phyloP scores from a whole-genome alignment of 345 rosid species.

The Salix arbutifolia region DNA sequence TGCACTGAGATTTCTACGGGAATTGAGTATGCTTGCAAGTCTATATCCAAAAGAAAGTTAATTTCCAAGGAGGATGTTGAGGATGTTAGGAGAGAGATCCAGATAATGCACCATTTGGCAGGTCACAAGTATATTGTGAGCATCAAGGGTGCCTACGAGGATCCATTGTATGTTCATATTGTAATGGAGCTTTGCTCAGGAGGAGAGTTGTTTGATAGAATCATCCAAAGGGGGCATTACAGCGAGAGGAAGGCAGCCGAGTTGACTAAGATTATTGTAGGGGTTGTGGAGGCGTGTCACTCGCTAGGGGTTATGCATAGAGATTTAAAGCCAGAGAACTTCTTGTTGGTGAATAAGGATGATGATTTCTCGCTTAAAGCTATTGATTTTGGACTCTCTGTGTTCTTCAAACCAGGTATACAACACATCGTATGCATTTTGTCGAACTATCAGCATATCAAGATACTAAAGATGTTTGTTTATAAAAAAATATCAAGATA shows the following conservation, averaged over 20 bases:
- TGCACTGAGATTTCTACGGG: conserved; percentile 66
- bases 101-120: conserved; percentile 98
- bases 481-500: neutral
- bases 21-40: conserved; percentile 87
- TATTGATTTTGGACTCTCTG: conserved; percentile 96
- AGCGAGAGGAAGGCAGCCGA: conserved; percentile 96
- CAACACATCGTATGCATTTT: neutral
- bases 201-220: conserved; percentile 93
- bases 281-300: conserved; percentile 95
- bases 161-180: conserved; percentile 72
- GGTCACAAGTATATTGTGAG: conserved; percentile 92
- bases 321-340: conserved; percentile 96
- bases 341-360: conserved; percentile 93
- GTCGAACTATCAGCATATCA: neutral
- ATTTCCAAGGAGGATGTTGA: conserved; percentile 92
- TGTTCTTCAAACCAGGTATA: conserved; percentile 92
- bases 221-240: conserved; percentile 95
- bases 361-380: conserved; percentile 97
- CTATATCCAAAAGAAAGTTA: conserved; percentile 90
- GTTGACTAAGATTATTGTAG: conserved; percentile 82
- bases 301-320: conserved; percentile 98
- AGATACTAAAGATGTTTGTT: neutral
- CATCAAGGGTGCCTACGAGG: conserved; percentile 95
- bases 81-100: conserved; percentile 93
- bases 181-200: conserved; percentile 98